Conservation (phyloP, 2,329 filamentous ascomycete genomes). For the Talaromyces verruculosus region DNA sequence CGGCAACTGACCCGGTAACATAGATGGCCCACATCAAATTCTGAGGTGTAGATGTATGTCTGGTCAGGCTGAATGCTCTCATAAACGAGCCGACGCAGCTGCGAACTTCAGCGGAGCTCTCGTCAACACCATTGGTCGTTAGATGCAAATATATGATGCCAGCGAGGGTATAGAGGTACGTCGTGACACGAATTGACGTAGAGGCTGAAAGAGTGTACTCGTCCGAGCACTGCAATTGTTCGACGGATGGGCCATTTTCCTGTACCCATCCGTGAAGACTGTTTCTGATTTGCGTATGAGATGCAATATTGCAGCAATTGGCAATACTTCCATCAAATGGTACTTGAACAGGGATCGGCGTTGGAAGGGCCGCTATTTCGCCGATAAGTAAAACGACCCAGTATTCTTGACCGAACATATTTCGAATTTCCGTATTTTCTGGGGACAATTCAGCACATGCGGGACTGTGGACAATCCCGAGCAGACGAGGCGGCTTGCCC, state of each 20-base stretch:
- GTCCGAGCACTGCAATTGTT: slow-evolving; percentile 6
- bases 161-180: slow-evolving; percentile 4
- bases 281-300: neutral
- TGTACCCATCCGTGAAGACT: slow-evolving; percentile 1
- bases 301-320: neutral
- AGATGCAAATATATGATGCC: slow-evolving; percentile 11
- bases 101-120: neutral
- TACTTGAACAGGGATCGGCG: neutral
- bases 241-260: neutral
- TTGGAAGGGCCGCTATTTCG: slow-evolving; percentile 7
- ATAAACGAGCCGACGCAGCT: slow-evolving; percentile 6
- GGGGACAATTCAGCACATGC: neutral
- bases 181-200: slow-evolving; percentile 7
- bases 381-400: slow-evolving; percentile 6
- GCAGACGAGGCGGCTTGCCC: slow-evolving; percentile 7
- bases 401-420: slow-evolving; percentile 10
- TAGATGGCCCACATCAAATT: slow-evolving; percentile 6
- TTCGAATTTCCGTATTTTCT: neutral
- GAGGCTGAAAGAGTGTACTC: slow-evolving; percentile 10
- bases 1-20: slow-evolving; percentile 2
- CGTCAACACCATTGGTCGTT: neutral
- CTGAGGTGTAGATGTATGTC: slow-evolving; percentile 6
- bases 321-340: neutral
- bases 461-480: neutral
- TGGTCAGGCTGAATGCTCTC: slow-evolving; percentile 1